These are phyloP conservation scores for Rhodamnia rubescens DNA, from an alignment of 345 rosid species.

Conservation along the genomic window DNA sequence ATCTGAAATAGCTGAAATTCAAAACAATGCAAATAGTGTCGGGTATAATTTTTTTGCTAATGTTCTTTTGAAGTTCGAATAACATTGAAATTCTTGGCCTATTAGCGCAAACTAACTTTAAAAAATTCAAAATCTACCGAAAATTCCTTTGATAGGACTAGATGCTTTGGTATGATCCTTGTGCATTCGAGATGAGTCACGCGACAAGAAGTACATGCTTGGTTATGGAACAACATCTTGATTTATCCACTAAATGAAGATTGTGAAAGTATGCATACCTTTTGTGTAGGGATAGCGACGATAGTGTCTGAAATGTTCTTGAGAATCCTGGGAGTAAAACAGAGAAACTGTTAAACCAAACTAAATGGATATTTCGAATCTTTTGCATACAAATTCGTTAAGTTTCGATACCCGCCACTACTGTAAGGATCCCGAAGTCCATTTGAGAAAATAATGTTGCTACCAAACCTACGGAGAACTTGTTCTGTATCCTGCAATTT, in stretches of 20 bases:
- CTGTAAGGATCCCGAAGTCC: slow-evolving; percentile 53
- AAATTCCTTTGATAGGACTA: not conserved
- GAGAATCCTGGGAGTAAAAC: not conserved
- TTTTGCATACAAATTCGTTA: not conserved
- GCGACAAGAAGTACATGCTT: not conserved
- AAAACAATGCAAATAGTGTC: not conserved
- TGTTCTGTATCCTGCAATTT: slow-evolving; percentile 30
- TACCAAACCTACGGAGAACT: slow-evolving; percentile 27
- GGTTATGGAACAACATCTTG: not conserved
- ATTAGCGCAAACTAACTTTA: too few species aligned
- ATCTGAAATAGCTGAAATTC: not conserved
- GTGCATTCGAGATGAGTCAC: not conserved
- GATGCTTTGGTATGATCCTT: not conserved
- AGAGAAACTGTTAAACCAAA: not conserved
- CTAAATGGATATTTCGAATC: not conserved
- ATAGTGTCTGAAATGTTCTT: not conserved
- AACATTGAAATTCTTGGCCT: too few species aligned
- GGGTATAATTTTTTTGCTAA: too few species aligned
- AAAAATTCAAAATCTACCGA: too few species aligned
- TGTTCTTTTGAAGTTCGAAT: too few species aligned
- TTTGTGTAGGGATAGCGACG: not conserved
- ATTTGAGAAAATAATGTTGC: slow-evolving; percentile 58
- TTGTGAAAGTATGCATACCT: not conserved
- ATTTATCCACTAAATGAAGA: not conserved
- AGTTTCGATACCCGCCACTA: slow-evolving; percentile 32